phyloP scores from a whole-genome alignment of 1,284 basidiomycete species.

The Sanghuangporus sanghuang region DNA sequence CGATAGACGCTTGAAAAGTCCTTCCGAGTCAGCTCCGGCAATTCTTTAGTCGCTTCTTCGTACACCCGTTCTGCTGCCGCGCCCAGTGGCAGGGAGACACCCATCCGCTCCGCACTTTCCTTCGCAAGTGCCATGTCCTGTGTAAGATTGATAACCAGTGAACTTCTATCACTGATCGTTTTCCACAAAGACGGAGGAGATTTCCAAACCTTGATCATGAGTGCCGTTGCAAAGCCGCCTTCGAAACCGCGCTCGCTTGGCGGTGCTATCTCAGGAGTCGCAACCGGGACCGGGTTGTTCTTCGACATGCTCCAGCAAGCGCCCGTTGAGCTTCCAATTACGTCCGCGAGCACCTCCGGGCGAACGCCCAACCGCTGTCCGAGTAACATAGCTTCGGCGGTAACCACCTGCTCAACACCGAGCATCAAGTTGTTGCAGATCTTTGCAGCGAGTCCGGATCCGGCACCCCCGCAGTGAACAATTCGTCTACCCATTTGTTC shows the following conservation, averaged over 20 bases:
- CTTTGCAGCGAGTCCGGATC: constrained; percentile 82
- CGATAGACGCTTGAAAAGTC: constrained; percentile 81
- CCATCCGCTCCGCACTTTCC: constrained; percentile 47
- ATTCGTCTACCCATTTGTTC: constrained; percentile 77
- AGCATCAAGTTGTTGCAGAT: constrained; percentile 84
- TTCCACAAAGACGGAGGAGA: not conserved
- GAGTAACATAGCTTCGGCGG: constrained; percentile 82
- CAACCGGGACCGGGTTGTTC: constrained; percentile 83
- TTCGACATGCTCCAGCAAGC: constrained; percentile 79
- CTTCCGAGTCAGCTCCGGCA: constrained; percentile 55
- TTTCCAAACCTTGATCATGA: constrained; percentile 73
- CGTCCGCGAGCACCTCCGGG: constrained; percentile 67
- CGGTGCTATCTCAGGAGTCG: constrained; percentile 65
- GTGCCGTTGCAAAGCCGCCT: constrained; percentile 76
- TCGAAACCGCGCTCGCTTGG: constrained; percentile 83
- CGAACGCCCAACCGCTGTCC: constrained; percentile 75
- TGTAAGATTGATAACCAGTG: not conserved
- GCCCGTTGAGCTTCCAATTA: constrained; percentile 82
- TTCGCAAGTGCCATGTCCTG: constrained; percentile 80
- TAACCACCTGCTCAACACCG: constrained; percentile 73
- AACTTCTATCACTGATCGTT: not conserved
- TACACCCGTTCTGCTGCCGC: constrained; percentile 60
- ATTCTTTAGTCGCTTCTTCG: constrained; percentile 42
- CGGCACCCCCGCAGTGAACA: constrained; percentile 82
- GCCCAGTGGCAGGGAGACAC: constrained; percentile 59